These are phyloP conservation scores for Saprolegnia parasitica DNA, from an alignment of 352 stramenopile species.

Conservation along the genomic window DNA sequence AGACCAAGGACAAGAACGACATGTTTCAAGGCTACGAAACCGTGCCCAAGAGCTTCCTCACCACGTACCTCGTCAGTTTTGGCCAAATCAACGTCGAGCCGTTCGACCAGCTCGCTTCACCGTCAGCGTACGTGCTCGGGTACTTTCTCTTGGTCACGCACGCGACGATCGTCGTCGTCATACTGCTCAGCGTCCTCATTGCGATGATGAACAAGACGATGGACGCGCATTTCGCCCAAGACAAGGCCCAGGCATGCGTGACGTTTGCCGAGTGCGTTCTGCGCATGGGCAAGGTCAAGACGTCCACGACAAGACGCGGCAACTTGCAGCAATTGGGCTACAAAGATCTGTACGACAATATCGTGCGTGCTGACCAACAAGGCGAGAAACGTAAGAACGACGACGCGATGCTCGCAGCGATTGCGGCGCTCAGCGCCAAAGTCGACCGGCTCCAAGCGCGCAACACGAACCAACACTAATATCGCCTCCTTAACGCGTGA, in stretches of 20 bases:
- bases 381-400: too few species aligned
- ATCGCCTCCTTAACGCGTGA: too few species aligned
- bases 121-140: not conserved
- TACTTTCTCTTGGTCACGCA: not conserved
- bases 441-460: too few species aligned
- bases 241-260: not conserved
- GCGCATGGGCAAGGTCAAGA: not conserved
- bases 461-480: too few species aligned
- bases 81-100: not conserved
- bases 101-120: not conserved
- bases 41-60: not conserved
- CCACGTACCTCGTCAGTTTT: slow-evolving; percentile 7
- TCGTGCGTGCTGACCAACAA: too few species aligned
- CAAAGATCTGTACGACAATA: too few species aligned
- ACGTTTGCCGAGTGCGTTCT: slow-evolving; percentile 7
- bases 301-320: too few species aligned
- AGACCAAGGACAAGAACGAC: not conserved
- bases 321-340: too few species aligned
- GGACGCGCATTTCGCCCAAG: not conserved
- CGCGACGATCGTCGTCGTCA: slow-evolving; percentile 1
- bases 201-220: slow-evolving; percentile 25
- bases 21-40: not conserved
- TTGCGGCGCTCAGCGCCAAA: too few species aligned
- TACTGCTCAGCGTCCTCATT: slow-evolving; percentile 12
- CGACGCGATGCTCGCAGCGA: not conserved